phyloP scores from a whole-genome alignment of 2,329 filamentous ascomycete species.

The Pseudocercospora eumusae region DNA sequence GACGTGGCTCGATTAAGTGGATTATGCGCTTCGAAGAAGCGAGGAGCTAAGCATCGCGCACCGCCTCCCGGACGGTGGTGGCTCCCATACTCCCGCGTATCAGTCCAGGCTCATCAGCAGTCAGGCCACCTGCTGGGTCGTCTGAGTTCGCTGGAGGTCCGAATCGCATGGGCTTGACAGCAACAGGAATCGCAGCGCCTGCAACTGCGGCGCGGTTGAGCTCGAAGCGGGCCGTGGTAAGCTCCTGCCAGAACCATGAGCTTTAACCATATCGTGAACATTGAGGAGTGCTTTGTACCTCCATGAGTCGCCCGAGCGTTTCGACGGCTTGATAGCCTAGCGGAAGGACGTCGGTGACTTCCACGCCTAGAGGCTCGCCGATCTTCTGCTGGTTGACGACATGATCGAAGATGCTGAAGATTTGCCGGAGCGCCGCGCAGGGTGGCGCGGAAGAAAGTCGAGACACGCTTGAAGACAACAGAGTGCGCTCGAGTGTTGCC shows the following conservation, averaged over 20 bases:
- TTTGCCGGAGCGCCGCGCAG: slow-evolving; percentile 17
- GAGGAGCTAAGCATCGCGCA: slow-evolving; percentile 25
- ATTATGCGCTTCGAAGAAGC: background rate
- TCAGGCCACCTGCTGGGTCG: slow-evolving; percentile 13
- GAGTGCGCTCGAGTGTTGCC: background rate
- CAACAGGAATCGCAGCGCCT: slow-evolving; percentile 11
- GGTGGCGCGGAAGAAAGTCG: background rate
- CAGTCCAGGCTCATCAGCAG: slow-evolving; percentile 3
- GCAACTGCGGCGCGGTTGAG: slow-evolving; percentile 8
- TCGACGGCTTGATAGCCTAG: slow-evolving; percentile 12
- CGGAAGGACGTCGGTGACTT: slow-evolving; percentile 12
- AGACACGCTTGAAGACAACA: background rate
- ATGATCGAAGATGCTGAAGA: slow-evolving; percentile 21
- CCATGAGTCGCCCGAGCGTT: slow-evolving; percentile 6
- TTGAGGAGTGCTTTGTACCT: background rate
- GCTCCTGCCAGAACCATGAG: background rate
- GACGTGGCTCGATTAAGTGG: background rate
- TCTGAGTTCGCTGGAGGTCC: slow-evolving; percentile 14
- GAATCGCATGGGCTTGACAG: slow-evolving; percentile 14
- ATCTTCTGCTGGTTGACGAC: slow-evolving; percentile 10
- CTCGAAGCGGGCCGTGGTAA: slow-evolving; percentile 11
- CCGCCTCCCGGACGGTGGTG: slow-evolving; percentile 22
- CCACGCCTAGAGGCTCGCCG: slow-evolving; percentile 10
- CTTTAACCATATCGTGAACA: background rate
- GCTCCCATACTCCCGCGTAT: slow-evolving; percentile 16